Percentiles rank a stretch among this genome's conserved stretches.
Evolutionary conservation across 805 yeast genomes (phyloP).

Genomic region (Ogataea trehalophila): DNA sequence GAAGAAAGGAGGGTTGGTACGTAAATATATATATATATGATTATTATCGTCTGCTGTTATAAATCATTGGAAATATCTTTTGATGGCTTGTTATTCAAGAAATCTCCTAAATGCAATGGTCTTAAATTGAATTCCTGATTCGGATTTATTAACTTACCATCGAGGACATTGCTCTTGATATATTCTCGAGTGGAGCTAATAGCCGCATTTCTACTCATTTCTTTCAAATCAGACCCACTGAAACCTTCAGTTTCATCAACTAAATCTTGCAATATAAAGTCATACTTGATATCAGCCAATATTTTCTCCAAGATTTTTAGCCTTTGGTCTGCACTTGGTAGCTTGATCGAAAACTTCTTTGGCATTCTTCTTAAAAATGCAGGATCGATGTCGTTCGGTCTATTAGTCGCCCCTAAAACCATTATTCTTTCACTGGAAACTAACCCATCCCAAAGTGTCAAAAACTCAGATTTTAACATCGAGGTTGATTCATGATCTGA

Average conservation of each 20-base stretch:
- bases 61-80: neutral
- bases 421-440: slow-evolving; percentile 69
- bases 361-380: slow-evolving; percentile 94
- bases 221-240: slow-evolving; percentile 91
- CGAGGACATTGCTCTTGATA: slow-evolving; percentile 51
- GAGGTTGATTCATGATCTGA: slow-evolving; percentile 95
- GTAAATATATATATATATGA: neutral
- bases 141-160: slow-evolving; percentile 32
- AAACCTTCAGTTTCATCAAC: slow-evolving; percentile 65
- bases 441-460: slow-evolving; percentile 97
- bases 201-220: slow-evolving; percentile 90
- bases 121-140: slow-evolving; percentile 43
- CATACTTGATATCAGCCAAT: slow-evolving; percentile 60
- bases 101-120: slow-evolving; percentile 62
- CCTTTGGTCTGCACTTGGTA: slow-evolving; percentile 69
- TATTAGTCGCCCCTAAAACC: slow-evolving; percentile 91
- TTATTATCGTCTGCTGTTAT: neutral
- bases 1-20: no score
- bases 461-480: slow-evolving; percentile 90
- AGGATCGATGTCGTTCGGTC: slow-evolving; percentile 85
- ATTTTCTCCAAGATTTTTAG: slow-evolving; percentile 63
- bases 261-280: slow-evolving; percentile 59
- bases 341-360: slow-evolving; percentile 72
- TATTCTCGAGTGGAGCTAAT: slow-evolving; percentile 83
- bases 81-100: slow-evolving; percentile 25